phyloP scores from a whole-genome alignment of 192 early-diverging fungal genomes.

The Linnemannia hyalina region DNA sequence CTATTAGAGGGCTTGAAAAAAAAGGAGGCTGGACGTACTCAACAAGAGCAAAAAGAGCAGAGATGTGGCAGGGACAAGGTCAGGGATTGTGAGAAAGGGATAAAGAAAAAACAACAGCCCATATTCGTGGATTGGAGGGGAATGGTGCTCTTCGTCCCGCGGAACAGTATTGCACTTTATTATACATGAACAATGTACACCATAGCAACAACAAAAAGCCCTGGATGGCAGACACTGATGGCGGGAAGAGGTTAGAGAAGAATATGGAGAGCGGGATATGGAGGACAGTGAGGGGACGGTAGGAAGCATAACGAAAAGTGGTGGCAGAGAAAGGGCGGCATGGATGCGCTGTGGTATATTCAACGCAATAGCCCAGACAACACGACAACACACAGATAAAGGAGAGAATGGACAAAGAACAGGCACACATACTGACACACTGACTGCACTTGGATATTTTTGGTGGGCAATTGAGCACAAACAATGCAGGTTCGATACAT shows the following conservation, averaged over 20 bases:
- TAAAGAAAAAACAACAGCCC: not conserved
- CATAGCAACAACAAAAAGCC: not conserved
- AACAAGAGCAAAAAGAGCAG: not conserved
- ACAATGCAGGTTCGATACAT: not conserved
- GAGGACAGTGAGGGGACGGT: not conserved
- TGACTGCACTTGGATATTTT: not conserved
- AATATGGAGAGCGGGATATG: not conserved
- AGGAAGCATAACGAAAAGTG: not conserved
- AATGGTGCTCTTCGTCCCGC: not conserved
- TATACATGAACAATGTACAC: no score
- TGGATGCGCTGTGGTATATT: no score
- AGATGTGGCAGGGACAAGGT: not conserved
- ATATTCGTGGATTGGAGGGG: not conserved
- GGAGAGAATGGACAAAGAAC: not conserved
- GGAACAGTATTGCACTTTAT: not conserved
- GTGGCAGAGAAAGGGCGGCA: not conserved
- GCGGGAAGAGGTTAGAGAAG: not conserved
- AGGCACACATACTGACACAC: not conserved
- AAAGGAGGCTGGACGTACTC: not conserved
- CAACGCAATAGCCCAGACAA: no score
- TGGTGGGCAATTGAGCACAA: conserved; percentile 1
- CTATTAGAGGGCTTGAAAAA: not conserved
- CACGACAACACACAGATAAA: not conserved
- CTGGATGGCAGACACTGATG: not conserved
- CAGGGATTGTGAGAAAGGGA: not conserved